These are phyloP conservation scores for Fusarium continuum DNA, from an alignment of 2,329 filamentous ascomycete genomes.

Conservation along the genomic window DNA sequence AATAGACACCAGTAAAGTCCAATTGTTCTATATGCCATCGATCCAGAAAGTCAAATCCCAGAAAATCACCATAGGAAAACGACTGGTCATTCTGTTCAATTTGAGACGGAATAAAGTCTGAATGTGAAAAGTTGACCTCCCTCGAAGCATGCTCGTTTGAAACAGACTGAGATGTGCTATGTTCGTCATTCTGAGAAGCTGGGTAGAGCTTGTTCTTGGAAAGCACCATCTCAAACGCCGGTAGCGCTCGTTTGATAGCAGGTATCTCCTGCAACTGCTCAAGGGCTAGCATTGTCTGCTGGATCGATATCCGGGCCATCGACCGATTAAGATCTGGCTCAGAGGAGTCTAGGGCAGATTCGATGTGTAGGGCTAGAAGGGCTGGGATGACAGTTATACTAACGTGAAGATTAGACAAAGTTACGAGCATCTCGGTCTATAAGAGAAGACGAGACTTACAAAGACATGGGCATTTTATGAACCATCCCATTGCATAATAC, in stretches of 20 bases:
- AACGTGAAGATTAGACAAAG: rapidly evolving
- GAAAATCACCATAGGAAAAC: background rate
- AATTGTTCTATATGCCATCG: conserved; percentile 23
- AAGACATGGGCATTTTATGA: conserved; percentile 1
- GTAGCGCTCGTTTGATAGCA: conserved; percentile 6
- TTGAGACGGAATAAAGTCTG: background rate
- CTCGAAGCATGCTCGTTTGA: rapidly evolving
- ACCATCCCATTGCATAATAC: conserved; percentile 5
- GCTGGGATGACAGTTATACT: conserved; percentile 12
- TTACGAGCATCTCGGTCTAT: no score
- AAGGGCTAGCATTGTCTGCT: conserved; percentile 5
- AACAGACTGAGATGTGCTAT: background rate
- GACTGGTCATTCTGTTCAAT: background rate
- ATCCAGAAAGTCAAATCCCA: conserved; percentile 11
- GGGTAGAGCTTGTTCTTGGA: conserved; percentile 8
- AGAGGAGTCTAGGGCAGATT: background rate
- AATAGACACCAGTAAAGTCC: conserved; percentile 11
- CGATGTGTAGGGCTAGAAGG: background rate
- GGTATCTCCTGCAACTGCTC: background rate
- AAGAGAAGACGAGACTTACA: conserved; percentile 15
- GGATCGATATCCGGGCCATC: conserved; percentile 10
- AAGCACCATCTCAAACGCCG: conserved; percentile 10
- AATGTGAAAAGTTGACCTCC: rapidly evolving
- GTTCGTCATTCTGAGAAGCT: rapidly evolving
- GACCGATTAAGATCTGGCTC: background rate